These are phyloP conservation scores for Penicillium sp. DNA, from an alignment of 2,329 filamentous ascomycete species.

Conservation along the genomic window DNA sequence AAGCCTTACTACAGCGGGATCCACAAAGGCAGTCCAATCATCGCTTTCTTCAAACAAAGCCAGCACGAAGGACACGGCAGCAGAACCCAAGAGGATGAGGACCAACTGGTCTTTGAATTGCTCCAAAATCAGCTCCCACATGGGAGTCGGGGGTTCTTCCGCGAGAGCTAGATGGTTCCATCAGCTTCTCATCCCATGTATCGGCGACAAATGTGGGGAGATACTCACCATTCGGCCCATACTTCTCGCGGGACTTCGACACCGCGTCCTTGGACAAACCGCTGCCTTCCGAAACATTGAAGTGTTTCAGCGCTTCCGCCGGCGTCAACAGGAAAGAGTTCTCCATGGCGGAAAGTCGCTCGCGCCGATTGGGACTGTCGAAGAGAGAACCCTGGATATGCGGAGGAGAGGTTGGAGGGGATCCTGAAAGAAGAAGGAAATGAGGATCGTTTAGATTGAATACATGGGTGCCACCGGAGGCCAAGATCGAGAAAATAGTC, in stretches of 20 bases:
- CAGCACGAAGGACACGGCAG: constrained; percentile 85
- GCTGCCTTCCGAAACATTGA: constrained; percentile 47
- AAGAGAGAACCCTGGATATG: constrained; percentile 9
- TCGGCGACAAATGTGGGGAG: not conserved
- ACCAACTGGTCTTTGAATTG: constrained; percentile 99
- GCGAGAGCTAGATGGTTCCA: constrained; percentile 51
- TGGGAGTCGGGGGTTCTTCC: constrained; percentile 89
- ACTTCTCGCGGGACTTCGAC: constrained; percentile 40
- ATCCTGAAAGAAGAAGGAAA: constrained; percentile 9
- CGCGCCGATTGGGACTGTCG: not conserved
- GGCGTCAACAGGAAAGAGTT: constrained; percentile 48
- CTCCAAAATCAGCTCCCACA: constrained; percentile 95
- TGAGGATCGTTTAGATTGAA: constrained; percentile 9
- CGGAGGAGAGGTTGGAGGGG: constrained; percentile 15
- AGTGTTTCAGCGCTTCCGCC: constrained; percentile 48
- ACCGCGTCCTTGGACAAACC: constrained; percentile 50
- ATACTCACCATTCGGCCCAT: constrained; percentile 52
- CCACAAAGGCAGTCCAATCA: constrained; percentile 95
- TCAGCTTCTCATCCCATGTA: constrained; percentile 13
- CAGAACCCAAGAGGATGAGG: constrained; percentile 86
- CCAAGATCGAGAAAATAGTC: constrained; percentile 9
- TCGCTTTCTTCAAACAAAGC: constrained; percentile 89
- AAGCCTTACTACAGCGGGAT: constrained; percentile 77
- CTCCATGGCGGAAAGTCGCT: constrained; percentile 42
- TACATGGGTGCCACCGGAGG: constrained; percentile 14